phyloP scores from a whole-genome alignment of 2,329 filamentous ascomycete genomes.

The Aspergillaceae sp. region DNA sequence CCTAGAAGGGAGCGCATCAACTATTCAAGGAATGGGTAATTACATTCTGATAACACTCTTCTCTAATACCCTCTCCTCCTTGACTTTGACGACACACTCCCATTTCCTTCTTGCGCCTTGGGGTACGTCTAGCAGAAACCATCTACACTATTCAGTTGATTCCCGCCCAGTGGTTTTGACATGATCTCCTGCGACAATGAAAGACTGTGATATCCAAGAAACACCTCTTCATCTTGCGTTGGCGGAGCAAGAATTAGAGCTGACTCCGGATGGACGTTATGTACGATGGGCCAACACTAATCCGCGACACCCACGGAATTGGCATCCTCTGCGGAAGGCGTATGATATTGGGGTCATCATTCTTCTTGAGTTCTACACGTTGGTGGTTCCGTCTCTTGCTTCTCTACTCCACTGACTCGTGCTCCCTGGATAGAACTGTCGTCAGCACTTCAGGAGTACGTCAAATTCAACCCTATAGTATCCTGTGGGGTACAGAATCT shows the following conservation, averaged over 20 bases:
- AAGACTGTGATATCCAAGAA: not conserved
- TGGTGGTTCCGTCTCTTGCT: slow-evolving; percentile 5
- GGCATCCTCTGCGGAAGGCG: slow-evolving; percentile 11
- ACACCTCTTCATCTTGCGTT: not conserved
- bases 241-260: slow-evolving; percentile 7
- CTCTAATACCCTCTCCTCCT: no score
- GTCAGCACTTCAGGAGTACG: not conserved
- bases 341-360: slow-evolving; percentile 17
- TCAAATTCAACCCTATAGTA: not conserved
- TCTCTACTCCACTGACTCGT: not conserved
- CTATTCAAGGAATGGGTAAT: no score
- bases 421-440: not conserved
- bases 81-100: not conserved
- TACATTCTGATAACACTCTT: no score
- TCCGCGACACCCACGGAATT: slow-evolving; percentile 15
- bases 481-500: not conserved
- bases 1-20: no score
- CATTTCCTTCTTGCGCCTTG: not conserved
- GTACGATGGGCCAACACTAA: slow-evolving; percentile 12
- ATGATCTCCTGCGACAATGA: not conserved
- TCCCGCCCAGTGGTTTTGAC: not conserved
- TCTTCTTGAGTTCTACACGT: slow-evolving; percentile 17
- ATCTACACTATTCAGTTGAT: not conserved
- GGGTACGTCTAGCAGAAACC: not conserved
- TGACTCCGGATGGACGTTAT: slow-evolving; percentile 8